phyloP scores from a whole-genome alignment of 768 basidiomycete genomes.

The Nidula microcarpa region DNA sequence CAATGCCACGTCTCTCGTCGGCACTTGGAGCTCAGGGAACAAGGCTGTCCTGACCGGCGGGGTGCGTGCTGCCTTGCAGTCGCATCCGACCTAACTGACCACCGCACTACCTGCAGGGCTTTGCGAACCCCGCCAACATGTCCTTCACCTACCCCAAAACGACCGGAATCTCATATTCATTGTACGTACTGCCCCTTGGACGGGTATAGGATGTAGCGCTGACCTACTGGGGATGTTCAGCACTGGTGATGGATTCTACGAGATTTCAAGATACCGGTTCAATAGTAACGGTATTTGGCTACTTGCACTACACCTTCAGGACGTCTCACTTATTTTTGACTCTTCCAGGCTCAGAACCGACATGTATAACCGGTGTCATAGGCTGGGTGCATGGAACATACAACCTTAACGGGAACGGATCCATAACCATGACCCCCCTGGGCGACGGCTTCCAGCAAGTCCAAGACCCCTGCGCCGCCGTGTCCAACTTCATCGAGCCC shows the following conservation, averaged over 20 bases:
- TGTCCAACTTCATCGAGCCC: slow-evolving; percentile 80
- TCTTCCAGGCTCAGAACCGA: slow-evolving; percentile 67
- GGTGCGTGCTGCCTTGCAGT: slow-evolving; percentile 46
- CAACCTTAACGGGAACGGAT: slow-evolving; percentile 67
- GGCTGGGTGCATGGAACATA: slow-evolving; percentile 90
- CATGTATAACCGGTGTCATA: slow-evolving; percentile 86
- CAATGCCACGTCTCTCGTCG: slow-evolving; percentile 68
- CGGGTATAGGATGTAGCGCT: not conserved
- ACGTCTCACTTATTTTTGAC: not conserved
- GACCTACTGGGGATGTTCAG: slow-evolving; percentile 26
- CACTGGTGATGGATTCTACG: slow-evolving; percentile 74
- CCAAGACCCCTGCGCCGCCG: slow-evolving; percentile 88
- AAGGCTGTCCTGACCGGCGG: slow-evolving; percentile 74
- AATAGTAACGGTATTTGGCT: slow-evolving; percentile 68
- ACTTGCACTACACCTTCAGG: slow-evolving; percentile 1
- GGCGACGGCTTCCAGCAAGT: slow-evolving; percentile 93
- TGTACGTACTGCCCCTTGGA: slow-evolving; percentile 51
- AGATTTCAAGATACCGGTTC: slow-evolving; percentile 90
- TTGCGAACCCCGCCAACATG: slow-evolving; percentile 79
- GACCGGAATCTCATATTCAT: slow-evolving; percentile 86
- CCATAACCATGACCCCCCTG: slow-evolving; percentile 69
- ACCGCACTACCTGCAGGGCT: slow-evolving; percentile 47
- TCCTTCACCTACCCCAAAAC: slow-evolving; percentile 82
- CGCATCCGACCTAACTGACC: slow-evolving; percentile 2
- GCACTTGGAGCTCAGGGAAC: slow-evolving; percentile 87